Base-by-base conservation (phyloP, 2,329 filamentous ascomycete genomes). In the Harringtonia aguacate region DNA sequence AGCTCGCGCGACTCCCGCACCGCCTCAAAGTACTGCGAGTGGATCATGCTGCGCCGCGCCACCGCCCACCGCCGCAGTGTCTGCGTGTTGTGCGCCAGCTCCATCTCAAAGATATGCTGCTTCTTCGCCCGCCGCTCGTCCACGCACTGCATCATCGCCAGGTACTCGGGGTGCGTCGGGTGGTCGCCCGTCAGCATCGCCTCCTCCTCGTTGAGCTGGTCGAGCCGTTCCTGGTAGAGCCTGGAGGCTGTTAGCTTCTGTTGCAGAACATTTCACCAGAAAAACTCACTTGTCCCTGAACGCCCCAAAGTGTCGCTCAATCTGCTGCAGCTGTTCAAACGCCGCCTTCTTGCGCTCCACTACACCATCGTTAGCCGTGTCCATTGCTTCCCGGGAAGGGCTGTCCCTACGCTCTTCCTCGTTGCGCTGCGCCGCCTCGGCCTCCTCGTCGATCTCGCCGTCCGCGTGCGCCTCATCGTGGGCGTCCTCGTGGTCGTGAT, bases 1-100 rank as follows among this genome's bases (percentile, higher is more conserved):
- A 75, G 74, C 60, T 97, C 90, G 48, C 92, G 79, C 51, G 84
- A 75, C 57, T 94, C 86, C 44, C 92, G 80, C 29, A 89, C 76
- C 39, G 79, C 78, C 61, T 98, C 92, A 61, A 88, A 89, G 61
- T 86, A 97, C 56, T 95, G 89, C 47, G 84, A 84, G 64, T 94
- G 86, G 44, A 90, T 78, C 59, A 95, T 88, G 43, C 86, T 79
- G 50, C 88, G 79, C 53, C 88, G 84, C 18, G 87, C 88, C 24
- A 94, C 75, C 18, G 84, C 85, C 52, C 81, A 82, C 48, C 74
- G 80, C 53, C 84, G 73, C 27, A 94, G 72, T 3, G 86, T 78
- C 57, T 84, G 73, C 52, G 85, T 67, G 52, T 86, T 84, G 58
- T 86, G 84, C 48, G 81, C 75, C 51, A 84, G 75, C 52, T 92